Conservation (phyloP, 495 filamentous ascomycete species). For the Wilcoxina mikolae region DNA sequence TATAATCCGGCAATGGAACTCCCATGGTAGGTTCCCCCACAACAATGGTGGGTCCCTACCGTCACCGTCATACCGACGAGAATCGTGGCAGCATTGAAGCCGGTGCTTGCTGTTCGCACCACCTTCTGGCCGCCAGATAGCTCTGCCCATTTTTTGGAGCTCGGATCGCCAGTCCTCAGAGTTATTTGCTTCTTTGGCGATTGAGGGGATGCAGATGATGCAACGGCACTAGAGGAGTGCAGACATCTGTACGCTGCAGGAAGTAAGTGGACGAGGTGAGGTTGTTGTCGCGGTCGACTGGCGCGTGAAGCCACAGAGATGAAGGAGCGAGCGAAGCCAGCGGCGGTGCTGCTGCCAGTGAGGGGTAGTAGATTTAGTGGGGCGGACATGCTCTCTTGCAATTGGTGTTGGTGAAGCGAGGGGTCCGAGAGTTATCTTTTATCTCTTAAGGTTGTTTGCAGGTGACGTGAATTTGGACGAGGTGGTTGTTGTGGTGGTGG, state of each 20-base stretch:
- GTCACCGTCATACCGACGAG: conserved; percentile 60
- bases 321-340: no score
- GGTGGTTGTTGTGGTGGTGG: no score
- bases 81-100: conserved; percentile 70
- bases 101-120: conserved; percentile 74
- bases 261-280: background rate
- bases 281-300: background rate
- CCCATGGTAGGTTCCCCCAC: no score
- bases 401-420: no score
- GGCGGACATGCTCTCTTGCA: no score
- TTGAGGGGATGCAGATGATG: background rate
- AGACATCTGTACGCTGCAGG: background rate
- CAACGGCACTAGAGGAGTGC: background rate
- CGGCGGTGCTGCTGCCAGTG: no score
- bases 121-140: conserved; percentile 64
- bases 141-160: conserved; percentile 56
- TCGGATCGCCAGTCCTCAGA: conserved; percentile 45
- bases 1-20: no score
- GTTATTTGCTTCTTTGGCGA: conserved; percentile 1
- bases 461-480: no score
- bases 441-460: no score
- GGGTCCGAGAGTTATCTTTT: no score
- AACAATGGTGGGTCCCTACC: conserved; percentile 33
- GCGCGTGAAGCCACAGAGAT: background rate
- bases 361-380: no score